phyloP scores from a whole-genome alignment of 441 rosid species.

The Cnidoscolus chayamansa region DNA sequence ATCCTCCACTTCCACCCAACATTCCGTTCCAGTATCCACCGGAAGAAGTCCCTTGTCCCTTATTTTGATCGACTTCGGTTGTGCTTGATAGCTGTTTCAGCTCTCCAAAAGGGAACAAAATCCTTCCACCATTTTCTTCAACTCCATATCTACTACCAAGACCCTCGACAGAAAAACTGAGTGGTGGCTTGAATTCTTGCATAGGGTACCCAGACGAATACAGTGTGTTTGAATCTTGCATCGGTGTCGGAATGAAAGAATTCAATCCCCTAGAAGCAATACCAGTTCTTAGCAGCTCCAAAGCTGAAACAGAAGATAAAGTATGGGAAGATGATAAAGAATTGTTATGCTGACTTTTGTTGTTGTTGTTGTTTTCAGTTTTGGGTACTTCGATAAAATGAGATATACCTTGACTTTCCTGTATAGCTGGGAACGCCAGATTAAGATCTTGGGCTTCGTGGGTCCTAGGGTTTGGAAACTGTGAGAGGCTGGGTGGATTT shows the following conservation, averaged over 20 bases:
- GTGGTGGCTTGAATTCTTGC: constrained; percentile 61
- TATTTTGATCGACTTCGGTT: constrained; percentile 43
- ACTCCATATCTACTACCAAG: constrained; percentile 46
- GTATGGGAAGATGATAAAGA: constrained; percentile 37
- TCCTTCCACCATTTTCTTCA: constrained; percentile 52
- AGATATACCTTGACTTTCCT: constrained; percentile 42
- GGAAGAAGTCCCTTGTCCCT: constrained; percentile 38
- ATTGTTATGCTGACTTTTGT: constrained; percentile 25
- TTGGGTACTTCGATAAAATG: constrained; percentile 41
- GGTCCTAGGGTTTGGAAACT: constrained; percentile 51
- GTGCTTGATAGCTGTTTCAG: constrained; percentile 48
- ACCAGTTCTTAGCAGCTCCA: constrained; percentile 58
- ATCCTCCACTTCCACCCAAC: constrained; percentile 60
- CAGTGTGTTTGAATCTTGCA: constrained; percentile 44
- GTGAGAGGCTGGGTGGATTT: constrained; percentile 55
- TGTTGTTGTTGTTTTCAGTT: constrained; percentile 31
- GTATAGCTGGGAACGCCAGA: constrained; percentile 56
- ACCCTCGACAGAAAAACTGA: constrained; percentile 51
- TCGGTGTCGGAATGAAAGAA: constrained; percentile 47
- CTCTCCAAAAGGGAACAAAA: constrained; percentile 61
- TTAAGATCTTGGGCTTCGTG: constrained; percentile 74
- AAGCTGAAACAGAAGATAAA: constrained; percentile 52
- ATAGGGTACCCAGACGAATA: constrained; percentile 57
- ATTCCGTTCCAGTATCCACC: constrained; percentile 74
- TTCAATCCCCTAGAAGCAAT: constrained; percentile 41